Evolutionary conservation across 768 basidiomycete genomes (phyloP).

Genomic region (Xerocomellus intermedius): DNA sequence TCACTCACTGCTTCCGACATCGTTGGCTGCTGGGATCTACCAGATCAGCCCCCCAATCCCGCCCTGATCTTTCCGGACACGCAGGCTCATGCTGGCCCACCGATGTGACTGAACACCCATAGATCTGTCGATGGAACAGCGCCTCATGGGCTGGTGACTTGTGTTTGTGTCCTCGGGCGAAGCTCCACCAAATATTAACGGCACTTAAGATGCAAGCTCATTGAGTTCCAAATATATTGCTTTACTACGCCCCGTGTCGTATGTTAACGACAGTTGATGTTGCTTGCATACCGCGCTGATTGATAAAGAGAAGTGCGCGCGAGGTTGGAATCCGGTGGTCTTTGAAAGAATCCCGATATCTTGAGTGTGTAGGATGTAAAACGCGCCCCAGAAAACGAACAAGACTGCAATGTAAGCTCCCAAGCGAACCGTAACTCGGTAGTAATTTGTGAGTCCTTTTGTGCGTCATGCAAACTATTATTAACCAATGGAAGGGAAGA

Average conservation of each 20-base stretch:
- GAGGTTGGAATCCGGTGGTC: neutral
- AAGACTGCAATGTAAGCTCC: neutral
- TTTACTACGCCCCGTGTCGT: neutral
- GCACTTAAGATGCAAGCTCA: neutral
- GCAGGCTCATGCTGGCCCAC: neutral
- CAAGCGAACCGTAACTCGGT: neutral
- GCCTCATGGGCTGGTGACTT: conserved; percentile 1
- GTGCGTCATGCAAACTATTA: neutral
- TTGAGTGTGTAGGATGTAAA: neutral
- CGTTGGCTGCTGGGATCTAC: neutral
- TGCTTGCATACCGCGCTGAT: neutral
- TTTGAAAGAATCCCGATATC: neutral
- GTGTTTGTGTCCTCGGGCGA: neutral
- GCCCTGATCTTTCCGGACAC: neutral
- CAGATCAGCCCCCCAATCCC: conserved; percentile 1
- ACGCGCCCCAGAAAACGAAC: neutral
- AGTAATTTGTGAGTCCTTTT: neutral
- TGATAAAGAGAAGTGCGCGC: neutral
- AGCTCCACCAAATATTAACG: neutral
- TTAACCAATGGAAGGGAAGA: conserved; percentile 6
- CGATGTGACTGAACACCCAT: neutral
- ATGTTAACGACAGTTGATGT: neutral
- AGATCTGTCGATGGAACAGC: neutral
- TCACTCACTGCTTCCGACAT: conserved; percentile 6
- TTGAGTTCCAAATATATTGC: conserved; percentile 1